phyloP scores from a whole-genome alignment of 2,329 filamentous ascomycete species.

The Coniochaeta sp. region DNA sequence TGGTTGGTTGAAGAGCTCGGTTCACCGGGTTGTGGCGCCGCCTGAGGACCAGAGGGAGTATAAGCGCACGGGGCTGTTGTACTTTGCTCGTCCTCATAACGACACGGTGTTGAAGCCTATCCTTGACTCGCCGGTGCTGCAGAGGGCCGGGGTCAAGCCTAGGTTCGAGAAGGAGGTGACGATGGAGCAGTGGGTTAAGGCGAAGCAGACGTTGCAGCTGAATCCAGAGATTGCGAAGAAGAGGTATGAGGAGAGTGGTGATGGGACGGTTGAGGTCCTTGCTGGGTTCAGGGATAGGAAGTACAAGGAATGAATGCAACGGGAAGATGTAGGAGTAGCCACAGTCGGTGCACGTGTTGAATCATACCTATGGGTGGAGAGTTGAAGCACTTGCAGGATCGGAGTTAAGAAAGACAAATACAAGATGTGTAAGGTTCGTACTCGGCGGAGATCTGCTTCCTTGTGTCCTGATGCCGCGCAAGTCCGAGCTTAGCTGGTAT shows the following conservation, averaged over 20 bases:
- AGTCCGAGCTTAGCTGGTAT: no score
- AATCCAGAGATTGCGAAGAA: constrained; percentile 5
- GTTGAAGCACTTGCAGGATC: no score
- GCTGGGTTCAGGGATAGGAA: constrained; percentile 3
- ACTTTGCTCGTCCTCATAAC: constrained; percentile 3
- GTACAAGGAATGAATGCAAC: constrained; percentile 3
- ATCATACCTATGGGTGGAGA: no score
- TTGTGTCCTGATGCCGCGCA: no score
- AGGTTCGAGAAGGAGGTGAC: background rate
- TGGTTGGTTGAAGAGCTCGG: background rate
- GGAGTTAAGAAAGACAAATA: no score
- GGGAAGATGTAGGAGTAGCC: no score
- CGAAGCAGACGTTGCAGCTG: constrained; percentile 3
- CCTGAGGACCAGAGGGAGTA: background rate
- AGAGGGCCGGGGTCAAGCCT: background rate
- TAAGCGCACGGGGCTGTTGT: background rate
- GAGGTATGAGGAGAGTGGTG: background rate
- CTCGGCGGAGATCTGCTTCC: no score
- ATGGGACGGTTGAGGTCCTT: constrained; percentile 2
- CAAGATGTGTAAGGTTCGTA: no score
- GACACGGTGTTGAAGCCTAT: background rate
- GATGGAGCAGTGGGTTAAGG: background rate
- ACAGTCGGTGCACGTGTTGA: no score
- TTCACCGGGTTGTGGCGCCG: background rate
- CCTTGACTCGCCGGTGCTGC: background rate